Base-by-base conservation (phyloP, 371 early-diverging fungal genomes). In the Mortierella sp. region DNA sequence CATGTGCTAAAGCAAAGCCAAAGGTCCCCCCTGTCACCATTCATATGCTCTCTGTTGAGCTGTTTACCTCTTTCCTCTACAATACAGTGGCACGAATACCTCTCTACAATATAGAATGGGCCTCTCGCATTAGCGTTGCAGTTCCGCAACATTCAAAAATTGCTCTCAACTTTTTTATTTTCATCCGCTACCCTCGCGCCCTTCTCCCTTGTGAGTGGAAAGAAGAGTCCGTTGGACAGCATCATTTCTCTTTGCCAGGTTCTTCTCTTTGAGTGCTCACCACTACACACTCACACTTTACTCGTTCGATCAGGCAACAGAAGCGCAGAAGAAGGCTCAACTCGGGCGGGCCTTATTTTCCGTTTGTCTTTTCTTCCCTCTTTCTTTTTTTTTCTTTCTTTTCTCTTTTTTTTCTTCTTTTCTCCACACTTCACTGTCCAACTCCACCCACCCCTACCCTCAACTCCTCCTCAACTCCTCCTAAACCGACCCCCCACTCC, bases 361-460 rank as follows among this genome's bases (percentile, higher is more conserved):
- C 63, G 63, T 63, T 14, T 19, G 0, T 8, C 42, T 63, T 16
- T 19, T 31, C 8, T 34, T 63, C 26, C 34, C 4, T 3, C 5
- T 16, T 14, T 14, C 10, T 60, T 16, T 58, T 58, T 26, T 26
- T 58, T 58, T 58, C 26, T 28, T 11, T 28, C 5, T 60, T 60
- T 26, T 58, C n/a, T 14, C 14, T 16, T 31, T 60, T 58, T 28
- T 57, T 57, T n/a, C 21, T 63, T 60, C 34, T 63, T 34, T 63
- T 63, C 63, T 63, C 63, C 63, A 63, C 63, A 63, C 63, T 63
- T 63, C 63, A 63, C 63, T 63, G 63, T 63, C 63, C 63, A 63
- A 63, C 63, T 63, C 63, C 63, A 63, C 63, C 26, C 16, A 31
- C 31, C 34, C 63, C 63, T 34, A 34, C 31, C 28, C 63, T 28